Percentiles rank a stretch among this genome's conserved stretches.
These are phyloP conservation scores for Orbilia quercus DNA, from an alignment of 2,329 filamentous ascomycete genomes.

Conservation along the genomic window DNA sequence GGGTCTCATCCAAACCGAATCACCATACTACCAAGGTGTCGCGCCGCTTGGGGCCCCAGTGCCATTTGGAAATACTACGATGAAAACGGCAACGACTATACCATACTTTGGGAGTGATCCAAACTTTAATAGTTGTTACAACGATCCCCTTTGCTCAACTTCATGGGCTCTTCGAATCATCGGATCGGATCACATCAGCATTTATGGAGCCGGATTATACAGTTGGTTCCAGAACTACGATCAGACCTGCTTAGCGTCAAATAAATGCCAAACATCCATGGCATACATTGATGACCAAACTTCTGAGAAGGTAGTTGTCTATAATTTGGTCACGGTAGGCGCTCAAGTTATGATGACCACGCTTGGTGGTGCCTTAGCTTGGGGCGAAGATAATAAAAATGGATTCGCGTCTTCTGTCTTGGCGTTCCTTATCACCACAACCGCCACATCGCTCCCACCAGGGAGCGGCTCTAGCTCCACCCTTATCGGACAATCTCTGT, in stretches of 20 bases:
- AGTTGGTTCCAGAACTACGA: slow-evolving; percentile 61
- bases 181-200: slow-evolving; percentile 42
- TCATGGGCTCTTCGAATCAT: slow-evolving; percentile 62
- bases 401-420: slow-evolving; percentile 42
- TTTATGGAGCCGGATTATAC: slow-evolving; percentile 60
- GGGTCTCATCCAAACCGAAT: slow-evolving; percentile 67
- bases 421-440: slow-evolving; percentile 17
- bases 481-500: slow-evolving; percentile 9
- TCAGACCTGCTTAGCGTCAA: slow-evolving; percentile 72
- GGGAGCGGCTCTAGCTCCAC: background rate
- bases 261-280: slow-evolving; percentile 22
- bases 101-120: slow-evolving; percentile 59
- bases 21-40: slow-evolving; percentile 66
- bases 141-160: slow-evolving; percentile 61
- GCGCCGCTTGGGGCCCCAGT: slow-evolving; percentile 64
- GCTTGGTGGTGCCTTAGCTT: slow-evolving; percentile 1
- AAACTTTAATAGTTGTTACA: slow-evolving; percentile 62
- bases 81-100: slow-evolving; percentile 23
- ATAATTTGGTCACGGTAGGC: slow-evolving; percentile 37
- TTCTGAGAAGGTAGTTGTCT: slow-evolving; percentile 4
- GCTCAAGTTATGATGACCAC: slow-evolving; percentile 33
- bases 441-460: background rate
- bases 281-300: slow-evolving; percentile 12
- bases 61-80: slow-evolving; percentile 63
- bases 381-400: slow-evolving; percentile 36